Base-by-base conservation (phyloP, 805 yeast species). In the Wickerhamomyces pijperi region DNA sequence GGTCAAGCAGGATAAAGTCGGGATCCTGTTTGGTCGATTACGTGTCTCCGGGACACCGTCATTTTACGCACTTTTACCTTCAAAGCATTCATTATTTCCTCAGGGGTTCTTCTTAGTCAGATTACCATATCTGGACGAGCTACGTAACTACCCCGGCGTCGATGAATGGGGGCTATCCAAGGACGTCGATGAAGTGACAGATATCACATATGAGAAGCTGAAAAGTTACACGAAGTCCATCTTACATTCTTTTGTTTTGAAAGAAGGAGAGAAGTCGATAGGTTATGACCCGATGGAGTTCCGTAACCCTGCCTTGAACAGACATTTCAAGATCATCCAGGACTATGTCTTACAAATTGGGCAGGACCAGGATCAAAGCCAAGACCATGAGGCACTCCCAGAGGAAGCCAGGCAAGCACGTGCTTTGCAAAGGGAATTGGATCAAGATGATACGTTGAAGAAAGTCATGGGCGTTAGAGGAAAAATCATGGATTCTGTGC, bases 111-210 rank as follows among this genome's bases (percentile, higher is more conserved):
- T 79, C 36, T 55, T 87, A 40, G 67, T 82, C 8, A 66, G 69
- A 23, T 48, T 83, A 18, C 96, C 97, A 1, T 82, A 72, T 65
- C 59, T 74, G 14, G 94, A 86, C 47, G 90, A 85, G 53, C 58
- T 86, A 3, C 64, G 97, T 38, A 66, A 71, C 28, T 56, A 75
- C 4, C 96, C 97, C 0, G 59, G 58, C 4, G 42, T 45, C 2
- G 45, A 33, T 21, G 45, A 40, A 13, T 12, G 36, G 12, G 9
- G n/a, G n/a, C n/a, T 25, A 4, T 4, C 5, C 14, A 25, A 12
- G 13, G 29, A 25, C 13, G 29, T 25, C n/a, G 28, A 37, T 12
- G 40, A 37, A 19, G 36, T 40, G 12, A 34, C 45, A 21, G 35
- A 35, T 9, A 39, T 44, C 8, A n/a, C 40, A 2, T 31, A 45